A percentile compares a stretch with the other conserved stretches of the same genome.
Evolutionary conservation across 495 filamentous ascomycete species (phyloP).

Genomic region (Penicillium chermesinum): DNA sequence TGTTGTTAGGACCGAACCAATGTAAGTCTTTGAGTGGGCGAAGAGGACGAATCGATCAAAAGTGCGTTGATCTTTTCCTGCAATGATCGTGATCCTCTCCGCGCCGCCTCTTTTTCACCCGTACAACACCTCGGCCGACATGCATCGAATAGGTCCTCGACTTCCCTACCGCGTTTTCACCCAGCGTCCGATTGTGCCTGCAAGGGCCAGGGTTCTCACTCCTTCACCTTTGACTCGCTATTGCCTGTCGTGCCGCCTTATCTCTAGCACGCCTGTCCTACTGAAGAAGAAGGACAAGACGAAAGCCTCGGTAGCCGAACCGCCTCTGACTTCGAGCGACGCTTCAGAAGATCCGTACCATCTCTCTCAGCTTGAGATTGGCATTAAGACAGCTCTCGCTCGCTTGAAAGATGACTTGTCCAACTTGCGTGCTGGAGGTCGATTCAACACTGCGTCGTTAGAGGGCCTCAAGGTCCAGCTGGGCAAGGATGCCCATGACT

Average conservation of each 20-base stretch:
- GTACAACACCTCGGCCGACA: no score
- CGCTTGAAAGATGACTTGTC: conserved; percentile 59
- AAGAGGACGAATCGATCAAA: no score
- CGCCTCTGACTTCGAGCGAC: conserved; percentile 12
- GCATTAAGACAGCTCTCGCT: conserved; percentile 52
- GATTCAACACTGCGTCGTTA: conserved; percentile 63
- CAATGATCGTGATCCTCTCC: no score
- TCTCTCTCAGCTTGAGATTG: conserved; percentile 56
- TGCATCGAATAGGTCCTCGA: no score
- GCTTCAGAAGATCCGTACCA: conserved; percentile 57
- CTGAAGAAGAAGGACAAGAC: conserved; percentile 39
- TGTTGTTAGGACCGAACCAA: no score
- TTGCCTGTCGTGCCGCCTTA: conserved; percentile 6
- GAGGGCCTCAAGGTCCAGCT: conserved; percentile 60
- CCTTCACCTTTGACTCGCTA: neutral
- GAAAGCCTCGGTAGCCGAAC: conserved; percentile 8
- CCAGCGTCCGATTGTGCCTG: neutral
- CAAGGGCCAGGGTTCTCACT: neutral
- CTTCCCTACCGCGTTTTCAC: no score
- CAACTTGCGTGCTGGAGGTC: conserved; percentile 59
- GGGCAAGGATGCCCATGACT: conserved; percentile 47
- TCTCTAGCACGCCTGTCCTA: conserved; percentile 23
- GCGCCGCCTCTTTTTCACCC: no score
- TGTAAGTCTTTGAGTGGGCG: no score
- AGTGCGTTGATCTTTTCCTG: no score